Base-by-base conservation (phyloP, 2,329 filamentous ascomycete genomes). In the Cyphellophora europaea region DNA sequence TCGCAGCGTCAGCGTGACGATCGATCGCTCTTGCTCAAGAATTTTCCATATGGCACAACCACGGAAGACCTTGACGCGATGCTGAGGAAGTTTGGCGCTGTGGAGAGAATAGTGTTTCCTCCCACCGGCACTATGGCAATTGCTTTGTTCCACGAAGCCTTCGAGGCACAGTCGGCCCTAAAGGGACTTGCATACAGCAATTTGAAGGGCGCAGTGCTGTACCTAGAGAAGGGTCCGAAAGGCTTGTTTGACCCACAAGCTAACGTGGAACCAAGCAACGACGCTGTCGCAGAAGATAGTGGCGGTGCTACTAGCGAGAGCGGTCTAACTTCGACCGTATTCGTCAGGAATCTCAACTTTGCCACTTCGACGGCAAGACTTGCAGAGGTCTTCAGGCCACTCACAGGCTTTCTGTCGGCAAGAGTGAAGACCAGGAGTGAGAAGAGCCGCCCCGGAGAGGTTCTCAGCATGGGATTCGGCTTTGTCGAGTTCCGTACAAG, bases 401-500 rank as follows among this genome's bases (percentile, higher is more conserved):
- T 96, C 36, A 82, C 87, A 49, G 91, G 91, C 35, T 96, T 96
- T 60, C 68, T 91, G 44, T 86, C 83, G 38, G 89, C 87, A 17
- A 75, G 77, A 45, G 87, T 98, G 47, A 95, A 95, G 66, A 95
- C 86, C 15, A 94, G 93, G 63, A 74, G 78, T 25, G 87, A 98
- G 54, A 75, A 87, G n/a, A 95, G 94, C 66, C 83, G 82, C 53
- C 79, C 84, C 12, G 85, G 83, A 6, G 81, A 93, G 58, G 73
- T 82, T 3, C 74, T 98, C 35, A 95, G 88, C 56, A 95, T 96
- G 88, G 91, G 91, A 23, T 98, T 93, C 56, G 91, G 88, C 29
- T 98, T 98, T 58, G 75, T 87, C 40, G 87, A 94, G 51, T 98
- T 96, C 62, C 74, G 72, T 40, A 79, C 72, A 47, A 84, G 84